Base-by-base conservation (phyloP, 106 monocot genomes). In the Dioscorea alata region DNA sequence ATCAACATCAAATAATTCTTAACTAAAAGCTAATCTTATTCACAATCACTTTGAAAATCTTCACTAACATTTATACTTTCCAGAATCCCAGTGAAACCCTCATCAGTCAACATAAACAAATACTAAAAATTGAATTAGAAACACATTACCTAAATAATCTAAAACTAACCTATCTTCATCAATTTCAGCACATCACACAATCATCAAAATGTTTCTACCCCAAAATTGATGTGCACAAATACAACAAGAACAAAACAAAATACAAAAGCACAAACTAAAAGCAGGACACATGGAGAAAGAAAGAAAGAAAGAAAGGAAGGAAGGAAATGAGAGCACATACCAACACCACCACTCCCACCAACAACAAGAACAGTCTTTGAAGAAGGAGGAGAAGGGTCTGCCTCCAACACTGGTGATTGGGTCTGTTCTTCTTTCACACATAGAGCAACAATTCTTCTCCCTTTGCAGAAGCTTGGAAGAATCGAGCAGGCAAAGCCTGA, bases 301-400 rank as follows among this genome's bases (percentile, higher is more conserved):
- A 13, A 66, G 50, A 67, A 24, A 25, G 33, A 31, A 34, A 3
- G n/a, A 48, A 57, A 35, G n/a, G n/a, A 64, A 50, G 57, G 21
- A 59, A 32, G 32, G 18, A 14, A 32, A 50, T 21, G 13, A 57
- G 49, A 72, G 4, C 62, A 8, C 79, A 20, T 64, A 90, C 90
- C 90, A 10, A 90, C 90, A 66, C 90, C 86, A 17, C 90, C 90
- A n/a, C 83, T 75, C 34, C 80, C 90, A n/a, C 90, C 90, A 21
- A 81, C 73, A 31, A 90, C 90, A 34, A 90, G 83, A 60, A 90
- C 86, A n/a, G 81, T 65, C 81, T 83, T 86, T 23, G 42, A 49
- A 9, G 76, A 67, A 50, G 42, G n/a, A 8, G 77, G 67, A 22
- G 74, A 57, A 12, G 74, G 22, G 31, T 58, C 19, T 2, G 63